Evolutionary conservation across 2,329 filamentous ascomycete species (phyloP).

Genomic region (Aspergillus jensenii): DNA sequence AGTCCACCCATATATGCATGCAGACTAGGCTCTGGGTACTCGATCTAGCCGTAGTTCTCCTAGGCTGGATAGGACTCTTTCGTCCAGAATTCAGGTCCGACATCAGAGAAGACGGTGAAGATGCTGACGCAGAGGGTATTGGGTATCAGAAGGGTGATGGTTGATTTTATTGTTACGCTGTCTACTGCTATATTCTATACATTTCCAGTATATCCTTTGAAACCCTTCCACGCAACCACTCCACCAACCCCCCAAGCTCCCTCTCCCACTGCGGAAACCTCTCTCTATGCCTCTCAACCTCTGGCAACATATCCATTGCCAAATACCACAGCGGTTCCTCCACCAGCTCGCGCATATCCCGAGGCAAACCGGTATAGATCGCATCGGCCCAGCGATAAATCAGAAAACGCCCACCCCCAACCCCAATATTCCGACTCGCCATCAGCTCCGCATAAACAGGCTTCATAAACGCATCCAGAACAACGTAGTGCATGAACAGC

Average conservation of each 20-base stretch:
- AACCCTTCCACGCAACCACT: not conserved
- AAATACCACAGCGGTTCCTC: constrained; percentile 26
- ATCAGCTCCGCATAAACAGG: constrained; percentile 15
- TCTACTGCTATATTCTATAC: not conserved
- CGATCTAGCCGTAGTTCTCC: too few species aligned
- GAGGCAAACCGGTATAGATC: constrained; percentile 34
- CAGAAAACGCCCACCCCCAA: constrained; percentile 3
- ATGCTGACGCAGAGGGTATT: too few species aligned
- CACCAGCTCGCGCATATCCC: constrained; percentile 33
- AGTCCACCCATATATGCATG: too few species aligned
- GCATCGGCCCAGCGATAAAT: constrained; percentile 42
- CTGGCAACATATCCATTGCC: not conserved
- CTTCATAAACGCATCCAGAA: constrained; percentile 45
- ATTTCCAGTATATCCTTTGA: not conserved
- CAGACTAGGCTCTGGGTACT: too few species aligned
- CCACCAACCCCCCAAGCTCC: not conserved
- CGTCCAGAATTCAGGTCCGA: too few species aligned
- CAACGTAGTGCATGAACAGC: constrained; percentile 49
- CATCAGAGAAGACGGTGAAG: too few species aligned
- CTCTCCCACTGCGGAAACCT: not conserved
- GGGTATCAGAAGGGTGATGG: too few species aligned
- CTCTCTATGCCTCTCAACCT: not conserved
- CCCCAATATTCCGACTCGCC: not conserved
- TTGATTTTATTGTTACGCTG: too few species aligned
- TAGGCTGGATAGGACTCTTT: too few species aligned